Evolutionary conservation across 2,329 filamentous ascomycete species (phyloP), one percentile per base, ranked within the genome.

Genomic region (Aspergillus oerlinghausenensis): DNA sequence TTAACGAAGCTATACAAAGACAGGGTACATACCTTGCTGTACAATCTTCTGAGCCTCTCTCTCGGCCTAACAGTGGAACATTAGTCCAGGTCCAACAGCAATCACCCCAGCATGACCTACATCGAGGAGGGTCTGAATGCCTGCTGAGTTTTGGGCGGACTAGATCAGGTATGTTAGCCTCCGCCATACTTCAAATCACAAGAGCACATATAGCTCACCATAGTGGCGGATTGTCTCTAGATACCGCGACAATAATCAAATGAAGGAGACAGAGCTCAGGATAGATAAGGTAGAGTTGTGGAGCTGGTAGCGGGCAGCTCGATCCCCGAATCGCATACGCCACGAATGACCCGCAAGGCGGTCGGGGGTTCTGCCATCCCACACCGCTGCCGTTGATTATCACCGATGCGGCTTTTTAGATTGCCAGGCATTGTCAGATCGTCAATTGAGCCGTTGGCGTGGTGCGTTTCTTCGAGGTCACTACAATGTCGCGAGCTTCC

Each of bases 21-120:
- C 4, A 21, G 28, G 43, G 42, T 40, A 74, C 80, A 59, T 76
- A 95, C 93, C 90, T 84, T 94, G 92, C 77, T 97, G 93, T 57
- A 99, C 92, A 75, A 99, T 99, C 84, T 97, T 97, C 79, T 96
- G 93, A 60, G 94, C 94, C 77, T 97, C 93, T 78, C 92, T 89
- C 84, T 99, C 94, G 69, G 94, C 92, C 93, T 97, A 66, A 57
- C 11, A 54, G 51, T 35, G 8, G 48, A 64, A 42, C 64, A 51
- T 59, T 59, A 43, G 54, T 40, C 47, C 3, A 52, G 3, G n/a
- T 29, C 25, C 17, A 8, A 21, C 42, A 29, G 26, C 19, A 8
- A 45, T n/a, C 25, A 35, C 54, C 19, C 35, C 50, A 56, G 26
- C 21, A 50, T 57, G 59, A 73, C 88, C 70, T 88, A 99, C 94